Evolutionary conservation across 1,284 basidiomycete genomes (phyloP).

Genomic region (Tetrapyrgos nigripes): DNA sequence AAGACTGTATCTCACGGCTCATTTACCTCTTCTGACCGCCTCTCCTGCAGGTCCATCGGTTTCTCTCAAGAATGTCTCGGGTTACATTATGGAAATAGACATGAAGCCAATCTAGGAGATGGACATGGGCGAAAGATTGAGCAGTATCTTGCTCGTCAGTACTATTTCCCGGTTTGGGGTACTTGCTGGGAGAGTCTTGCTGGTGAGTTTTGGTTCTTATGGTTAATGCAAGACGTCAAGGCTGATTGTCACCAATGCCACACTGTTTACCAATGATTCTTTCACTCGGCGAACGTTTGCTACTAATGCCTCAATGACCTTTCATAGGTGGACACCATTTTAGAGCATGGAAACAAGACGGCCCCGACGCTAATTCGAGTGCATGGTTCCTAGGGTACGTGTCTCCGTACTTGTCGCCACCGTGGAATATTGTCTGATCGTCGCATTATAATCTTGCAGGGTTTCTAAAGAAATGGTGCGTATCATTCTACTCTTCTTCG

Average conservation of each 20-base stretch:
- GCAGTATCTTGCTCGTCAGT: conserved; percentile 68
- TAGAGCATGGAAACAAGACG: conserved; percentile 79
- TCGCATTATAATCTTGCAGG: conserved; percentile 44
- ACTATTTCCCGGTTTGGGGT: conserved; percentile 68
- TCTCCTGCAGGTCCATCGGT: conserved; percentile 67
- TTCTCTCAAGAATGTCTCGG: conserved; percentile 80
- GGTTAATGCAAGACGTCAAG: neutral
- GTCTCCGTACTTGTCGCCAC: conserved; percentile 8
- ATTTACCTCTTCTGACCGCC: conserved; percentile 4
- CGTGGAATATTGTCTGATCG: neutral
- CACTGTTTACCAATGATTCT: conserved; percentile 2
- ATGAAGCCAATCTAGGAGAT: conserved; percentile 76
- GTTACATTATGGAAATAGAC: conserved; percentile 69
- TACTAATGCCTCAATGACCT: neutral
- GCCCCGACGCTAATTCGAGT: conserved; percentile 61
- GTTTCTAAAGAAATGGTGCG: conserved; percentile 74
- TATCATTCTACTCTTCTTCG: conserved; percentile 2
- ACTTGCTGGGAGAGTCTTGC: conserved; percentile 78
- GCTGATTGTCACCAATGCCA: neutral
- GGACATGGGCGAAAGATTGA: conserved; percentile 69
- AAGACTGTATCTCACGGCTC: conserved; percentile 16
- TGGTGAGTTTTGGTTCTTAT: conserved; percentile 43
- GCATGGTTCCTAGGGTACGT: conserved; percentile 78
- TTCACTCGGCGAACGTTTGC: neutral
- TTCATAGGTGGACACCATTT: conserved; percentile 63